Evolutionary conservation across 2,329 filamentous ascomycete genomes (phyloP).

Genomic region (Macroventuria anomochaeta): DNA sequence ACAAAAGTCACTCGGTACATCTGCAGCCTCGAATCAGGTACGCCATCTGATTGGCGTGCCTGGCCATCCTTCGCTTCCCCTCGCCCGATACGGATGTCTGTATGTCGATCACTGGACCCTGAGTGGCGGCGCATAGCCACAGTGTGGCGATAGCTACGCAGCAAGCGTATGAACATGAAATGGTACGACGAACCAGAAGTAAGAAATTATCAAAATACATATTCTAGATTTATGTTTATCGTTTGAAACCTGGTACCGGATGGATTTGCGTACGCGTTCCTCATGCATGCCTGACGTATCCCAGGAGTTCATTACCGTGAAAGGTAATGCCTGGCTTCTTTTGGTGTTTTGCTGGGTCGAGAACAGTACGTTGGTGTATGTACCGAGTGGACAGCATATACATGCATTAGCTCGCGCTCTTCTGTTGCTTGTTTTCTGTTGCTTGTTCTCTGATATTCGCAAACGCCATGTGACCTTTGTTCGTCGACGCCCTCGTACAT

Average conservation of each 20-base stretch:
- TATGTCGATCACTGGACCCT: constrained; percentile 28
- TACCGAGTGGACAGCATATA: constrained; percentile 1
- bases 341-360: no score
- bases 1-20: not conserved
- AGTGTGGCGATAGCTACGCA: constrained; percentile 7
- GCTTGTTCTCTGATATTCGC: not conserved
- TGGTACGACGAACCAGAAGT: no score
- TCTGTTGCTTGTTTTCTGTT: no score
- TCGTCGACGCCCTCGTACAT: not conserved
- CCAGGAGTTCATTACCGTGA: constrained; percentile 4
- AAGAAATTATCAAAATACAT: constrained; percentile 3
- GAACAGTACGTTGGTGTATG: no score
- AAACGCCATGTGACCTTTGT: constrained; percentile 6
- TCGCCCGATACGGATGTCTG: not conserved
- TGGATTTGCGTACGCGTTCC: constrained; percentile 7
- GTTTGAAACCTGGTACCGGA: not conserved
- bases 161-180: no score
- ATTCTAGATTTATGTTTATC: constrained; percentile 5
- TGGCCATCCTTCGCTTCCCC: constrained; percentile 13
- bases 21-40: no score
- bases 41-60: constrained; percentile 37
- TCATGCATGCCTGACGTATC: constrained; percentile 15
- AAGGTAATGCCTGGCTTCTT: not conserved
- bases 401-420: not conserved
- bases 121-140: constrained; percentile 20